A percentile compares a stretch with the other conserved stretches of the same genome.
Evolutionary conservation across 768 basidiomycete species (phyloP).

Genomic region (Bullera alba): DNA sequence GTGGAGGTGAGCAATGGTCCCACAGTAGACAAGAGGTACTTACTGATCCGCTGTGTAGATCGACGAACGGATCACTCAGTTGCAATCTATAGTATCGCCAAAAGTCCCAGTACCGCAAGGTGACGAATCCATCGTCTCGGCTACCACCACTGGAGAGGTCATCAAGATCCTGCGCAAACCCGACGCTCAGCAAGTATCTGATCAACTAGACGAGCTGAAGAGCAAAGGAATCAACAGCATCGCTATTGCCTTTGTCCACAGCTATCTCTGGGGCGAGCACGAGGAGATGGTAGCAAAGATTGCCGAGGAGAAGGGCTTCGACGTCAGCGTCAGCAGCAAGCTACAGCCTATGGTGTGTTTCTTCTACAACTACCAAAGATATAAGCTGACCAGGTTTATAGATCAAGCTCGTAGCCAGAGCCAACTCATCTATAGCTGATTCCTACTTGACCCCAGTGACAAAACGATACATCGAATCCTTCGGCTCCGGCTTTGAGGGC

Average conservation of each 20-base stretch:
- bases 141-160: constrained; percentile 59
- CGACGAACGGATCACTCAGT: constrained; percentile 23
- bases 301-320: constrained; percentile 74
- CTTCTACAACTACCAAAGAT: constrained; percentile 1
- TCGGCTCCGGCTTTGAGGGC: constrained; percentile 30
- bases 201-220: constrained; percentile 64
- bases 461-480: constrained; percentile 30
- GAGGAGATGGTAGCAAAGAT: constrained; percentile 65
- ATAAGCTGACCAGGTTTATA: constrained; percentile 2
- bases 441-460: constrained; percentile 40
- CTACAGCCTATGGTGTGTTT: constrained; percentile 38
- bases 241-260: constrained; percentile 36
- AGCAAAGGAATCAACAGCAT: constrained; percentile 62
- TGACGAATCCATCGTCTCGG: constrained; percentile 8
- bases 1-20: constrained; percentile 66
- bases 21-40: not conserved
- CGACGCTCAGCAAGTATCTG: constrained; percentile 56
- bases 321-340: constrained; percentile 69
- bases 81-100: constrained; percentile 13
- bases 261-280: constrained; percentile 69
- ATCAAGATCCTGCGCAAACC: constrained; percentile 51
- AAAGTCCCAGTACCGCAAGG: constrained; percentile 28
- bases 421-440: constrained; percentile 32
- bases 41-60: constrained; percentile 6
- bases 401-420: constrained; percentile 37